phyloP scores from a whole-genome alignment of 1,139 yeast species.

The Pneumocystis sp. region DNA sequence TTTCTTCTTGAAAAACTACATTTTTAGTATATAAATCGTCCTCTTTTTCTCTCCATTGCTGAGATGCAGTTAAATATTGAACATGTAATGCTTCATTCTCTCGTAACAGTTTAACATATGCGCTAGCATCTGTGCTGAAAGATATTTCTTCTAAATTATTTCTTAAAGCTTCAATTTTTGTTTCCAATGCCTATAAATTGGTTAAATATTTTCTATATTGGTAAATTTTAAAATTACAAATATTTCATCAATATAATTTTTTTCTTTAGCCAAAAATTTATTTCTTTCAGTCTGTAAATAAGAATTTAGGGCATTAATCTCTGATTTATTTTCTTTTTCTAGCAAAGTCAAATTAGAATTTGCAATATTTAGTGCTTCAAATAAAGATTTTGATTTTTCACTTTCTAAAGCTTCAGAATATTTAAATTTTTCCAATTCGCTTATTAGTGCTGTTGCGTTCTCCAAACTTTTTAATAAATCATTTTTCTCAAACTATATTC shows the following conservation, averaged over 20 bases:
- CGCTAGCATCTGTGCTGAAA: slow-evolving; percentile 17
- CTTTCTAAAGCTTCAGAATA: slow-evolving; percentile 12
- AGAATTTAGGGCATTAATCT: slow-evolving; percentile 13
- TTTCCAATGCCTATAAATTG: slow-evolving; percentile 22
- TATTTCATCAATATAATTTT: slow-evolving; percentile 21
- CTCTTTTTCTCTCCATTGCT: slow-evolving; percentile 53
- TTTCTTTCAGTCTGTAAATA: slow-evolving; percentile 13
- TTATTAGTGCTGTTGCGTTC: slow-evolving; percentile 9
- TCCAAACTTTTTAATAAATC: slow-evolving; percentile 8
- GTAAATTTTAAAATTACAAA: slow-evolving; percentile 9
- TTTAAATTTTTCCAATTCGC: slow-evolving; percentile 9
- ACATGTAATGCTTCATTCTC: slow-evolving; percentile 45
- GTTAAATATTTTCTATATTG: slow-evolving; percentile 10
- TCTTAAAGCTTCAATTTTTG: slow-evolving; percentile 30
- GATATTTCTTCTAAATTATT: slow-evolving; percentile 28
- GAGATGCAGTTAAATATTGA: slow-evolving; percentile 51
- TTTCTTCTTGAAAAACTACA: slow-evolving; percentile 29
- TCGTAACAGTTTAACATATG: slow-evolving; percentile 24
- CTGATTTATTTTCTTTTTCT: slow-evolving; percentile 14
- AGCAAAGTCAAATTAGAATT: slow-evolving; percentile 5
- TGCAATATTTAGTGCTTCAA: slow-evolving; percentile 14
- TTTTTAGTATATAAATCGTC: slow-evolving; percentile 36
- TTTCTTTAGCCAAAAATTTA: slow-evolving; percentile 12
- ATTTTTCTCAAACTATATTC: neutral
- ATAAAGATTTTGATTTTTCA: slow-evolving; percentile 14